These are phyloP conservation scores for Kalmanozyma brasiliensis DNA, from an alignment of 1,284 basidiomycete species.

Conservation along the genomic window DNA sequence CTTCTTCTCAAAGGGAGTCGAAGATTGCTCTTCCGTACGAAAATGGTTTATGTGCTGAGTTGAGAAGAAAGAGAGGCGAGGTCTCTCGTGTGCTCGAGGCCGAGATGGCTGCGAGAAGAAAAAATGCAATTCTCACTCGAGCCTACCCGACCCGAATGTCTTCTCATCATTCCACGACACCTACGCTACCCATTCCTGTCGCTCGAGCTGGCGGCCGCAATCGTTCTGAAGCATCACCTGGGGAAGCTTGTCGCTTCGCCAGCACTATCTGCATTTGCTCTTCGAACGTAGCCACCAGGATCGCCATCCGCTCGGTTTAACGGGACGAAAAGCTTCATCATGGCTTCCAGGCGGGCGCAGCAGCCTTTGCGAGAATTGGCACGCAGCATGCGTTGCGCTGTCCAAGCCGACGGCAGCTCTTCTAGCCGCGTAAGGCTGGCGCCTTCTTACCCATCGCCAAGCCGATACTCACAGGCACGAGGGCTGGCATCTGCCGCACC, in stretches of 20 bases:
- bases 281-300: background rate
- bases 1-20: conserved; percentile 5
- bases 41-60: background rate
- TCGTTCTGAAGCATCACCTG: no score
- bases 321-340: background rate
- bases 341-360: conserved; percentile 30
- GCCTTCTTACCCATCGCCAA: conserved; percentile 4
- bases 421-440: conserved; percentile 11
- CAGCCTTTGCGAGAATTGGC: conserved; percentile 15
- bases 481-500: conserved; percentile 28
- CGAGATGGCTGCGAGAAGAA: conserved; percentile 30
- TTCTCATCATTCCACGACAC: background rate
- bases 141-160: background rate
- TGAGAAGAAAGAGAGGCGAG: background rate
- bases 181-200: background rate
- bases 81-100: conserved; percentile 9
- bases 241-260: no score
- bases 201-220: no score
- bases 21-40: conserved; percentile 23
- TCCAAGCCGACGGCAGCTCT: conserved; percentile 5
- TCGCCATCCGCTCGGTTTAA: background rate
- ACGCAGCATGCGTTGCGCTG: conserved; percentile 7
- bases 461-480: conserved; percentile 8
- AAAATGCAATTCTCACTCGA: conserved; percentile 29
- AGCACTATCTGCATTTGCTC: no score